A percentile compares a stretch with the other conserved stretches of the same genome.
These are phyloP conservation scores for Coelastrella sp. DNA, from an alignment of 139 green algal genomes.

Conservation along the genomic window DNA sequence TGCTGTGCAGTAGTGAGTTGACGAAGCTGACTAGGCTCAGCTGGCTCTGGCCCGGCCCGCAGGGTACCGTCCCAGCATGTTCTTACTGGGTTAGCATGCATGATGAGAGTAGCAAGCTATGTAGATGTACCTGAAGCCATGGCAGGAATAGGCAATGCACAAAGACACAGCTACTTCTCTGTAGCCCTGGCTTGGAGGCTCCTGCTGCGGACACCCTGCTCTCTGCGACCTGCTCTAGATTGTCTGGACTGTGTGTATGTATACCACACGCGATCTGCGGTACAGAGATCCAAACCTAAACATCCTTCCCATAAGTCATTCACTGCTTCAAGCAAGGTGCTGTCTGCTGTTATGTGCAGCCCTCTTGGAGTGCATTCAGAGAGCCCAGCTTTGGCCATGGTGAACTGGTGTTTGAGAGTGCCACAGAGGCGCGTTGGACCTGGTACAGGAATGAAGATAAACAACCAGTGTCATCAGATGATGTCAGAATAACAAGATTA, in stretches of 20 bases:
- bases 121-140: too few relatives aligned
- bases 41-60: too few relatives aligned
- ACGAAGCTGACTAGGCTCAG: too few relatives aligned
- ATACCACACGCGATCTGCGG: background rate
- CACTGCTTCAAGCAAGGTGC: background rate
- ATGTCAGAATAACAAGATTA: background rate
- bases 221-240: too few relatives aligned
- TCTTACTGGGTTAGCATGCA: background rate
- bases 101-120: too few relatives aligned
- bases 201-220: too few relatives aligned
- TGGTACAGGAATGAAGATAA: background rate
- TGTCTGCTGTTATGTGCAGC: slow-evolving; percentile 10
- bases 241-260: too few relatives aligned
- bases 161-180: too few relatives aligned
- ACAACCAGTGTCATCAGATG: background rate
- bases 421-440: background rate
- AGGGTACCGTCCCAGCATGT: background rate
- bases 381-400: slow-evolving; percentile 22
- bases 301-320: background rate
- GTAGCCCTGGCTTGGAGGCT: too few relatives aligned
- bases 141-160: too few relatives aligned
- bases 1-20: background rate
- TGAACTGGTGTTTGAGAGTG: slow-evolving; percentile 1
- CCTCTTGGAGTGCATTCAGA: slow-evolving; percentile 2
- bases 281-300: background rate